Percentiles rank a stretch among this genome's conserved stretches.
Evolutionary conservation across 148 eudicot species (phyloP).

Genomic region (Fagopyrum tataricum): DNA sequence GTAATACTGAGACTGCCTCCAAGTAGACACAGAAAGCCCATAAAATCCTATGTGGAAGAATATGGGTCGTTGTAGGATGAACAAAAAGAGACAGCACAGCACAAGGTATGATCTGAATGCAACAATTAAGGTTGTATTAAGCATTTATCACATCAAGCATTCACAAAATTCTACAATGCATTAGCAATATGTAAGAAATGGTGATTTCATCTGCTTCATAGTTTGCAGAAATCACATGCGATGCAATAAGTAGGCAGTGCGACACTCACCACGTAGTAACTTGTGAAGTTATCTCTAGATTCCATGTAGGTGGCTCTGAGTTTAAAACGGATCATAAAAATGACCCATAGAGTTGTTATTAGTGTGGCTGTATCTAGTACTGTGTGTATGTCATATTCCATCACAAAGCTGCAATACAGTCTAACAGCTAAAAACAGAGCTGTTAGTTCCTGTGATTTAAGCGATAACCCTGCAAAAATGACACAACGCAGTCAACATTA

Average conservation of each 20-base stretch:
- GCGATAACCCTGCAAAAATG: conserved; percentile 33
- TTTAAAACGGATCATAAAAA: conserved; percentile 36
- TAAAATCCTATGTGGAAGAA: conserved; percentile 22
- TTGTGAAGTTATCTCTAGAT: conserved; percentile 25
- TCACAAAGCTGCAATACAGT: conserved; percentile 34
- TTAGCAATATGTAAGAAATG: too few relatives aligned
- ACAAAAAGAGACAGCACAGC: conserved; percentile 46
- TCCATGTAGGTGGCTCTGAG: conserved; percentile 31
- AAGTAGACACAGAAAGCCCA: conserved; percentile 60
- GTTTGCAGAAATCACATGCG: too few relatives aligned
- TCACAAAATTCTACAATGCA: not conserved
- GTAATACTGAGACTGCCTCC: conserved; percentile 71
- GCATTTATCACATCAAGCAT: not conserved
- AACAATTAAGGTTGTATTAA: not conserved
- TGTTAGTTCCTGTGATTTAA: conserved; percentile 42
- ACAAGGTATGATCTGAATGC: conserved; percentile 51
- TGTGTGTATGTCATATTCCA: conserved; percentile 47
- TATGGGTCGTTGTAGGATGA: conserved; percentile 36
- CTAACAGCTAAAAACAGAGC: conserved; percentile 37
- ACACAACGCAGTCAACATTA: not conserved
- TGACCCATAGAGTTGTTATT: conserved; percentile 38
- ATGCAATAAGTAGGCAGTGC: not conserved
- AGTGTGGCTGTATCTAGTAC: conserved; percentile 32
- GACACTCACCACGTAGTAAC: conserved; percentile 28
- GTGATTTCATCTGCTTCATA: too few relatives aligned